Percentiles rank a stretch among this genome's conserved stretches.
Conservation (phyloP, 345 rosid genomes). For the Corchorus olitorius region DNA sequence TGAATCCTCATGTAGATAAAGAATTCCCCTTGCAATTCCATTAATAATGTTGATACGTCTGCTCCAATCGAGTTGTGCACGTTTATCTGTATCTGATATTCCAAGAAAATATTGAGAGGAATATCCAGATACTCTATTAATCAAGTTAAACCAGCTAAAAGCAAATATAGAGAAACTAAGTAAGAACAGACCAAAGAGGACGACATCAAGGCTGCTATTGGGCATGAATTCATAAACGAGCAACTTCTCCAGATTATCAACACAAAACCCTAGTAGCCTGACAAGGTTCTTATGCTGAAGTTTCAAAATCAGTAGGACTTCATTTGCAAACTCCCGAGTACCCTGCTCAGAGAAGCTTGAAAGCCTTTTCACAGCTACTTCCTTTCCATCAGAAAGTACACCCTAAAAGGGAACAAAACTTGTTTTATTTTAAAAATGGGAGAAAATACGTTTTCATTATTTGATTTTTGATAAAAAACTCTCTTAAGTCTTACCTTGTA, state of each 20-base stretch:
- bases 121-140: too few species aligned
- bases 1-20: slow-evolving; percentile 52
- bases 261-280: slow-evolving; percentile 54
- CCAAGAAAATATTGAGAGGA: neutral
- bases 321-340: slow-evolving; percentile 37
- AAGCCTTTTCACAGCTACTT: slow-evolving; percentile 49
- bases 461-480: neutral
- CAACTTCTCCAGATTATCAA: slow-evolving; percentile 36
- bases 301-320: slow-evolving; percentile 41
- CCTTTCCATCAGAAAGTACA: slow-evolving; percentile 42
- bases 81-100: slow-evolving; percentile 30
- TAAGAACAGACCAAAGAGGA: slow-evolving; percentile 43
- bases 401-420: slow-evolving; percentile 38
- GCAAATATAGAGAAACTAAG: neutral
- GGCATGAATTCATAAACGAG: slow-evolving; percentile 67
- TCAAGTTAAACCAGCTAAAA: neutral
- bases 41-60: slow-evolving; percentile 35
- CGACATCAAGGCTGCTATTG: slow-evolving; percentile 44
- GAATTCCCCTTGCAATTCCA: slow-evolving; percentile 48
- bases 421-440: neutral
- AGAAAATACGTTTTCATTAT: neutral
- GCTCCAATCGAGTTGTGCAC: slow-evolving; percentile 36
- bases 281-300: slow-evolving; percentile 63
- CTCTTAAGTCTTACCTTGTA: slow-evolving; percentile 42
- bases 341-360: slow-evolving; percentile 39